These are phyloP conservation scores for Strigomonas galati DNA, from an alignment of 208 protist species.

Conservation along the genomic window DNA sequence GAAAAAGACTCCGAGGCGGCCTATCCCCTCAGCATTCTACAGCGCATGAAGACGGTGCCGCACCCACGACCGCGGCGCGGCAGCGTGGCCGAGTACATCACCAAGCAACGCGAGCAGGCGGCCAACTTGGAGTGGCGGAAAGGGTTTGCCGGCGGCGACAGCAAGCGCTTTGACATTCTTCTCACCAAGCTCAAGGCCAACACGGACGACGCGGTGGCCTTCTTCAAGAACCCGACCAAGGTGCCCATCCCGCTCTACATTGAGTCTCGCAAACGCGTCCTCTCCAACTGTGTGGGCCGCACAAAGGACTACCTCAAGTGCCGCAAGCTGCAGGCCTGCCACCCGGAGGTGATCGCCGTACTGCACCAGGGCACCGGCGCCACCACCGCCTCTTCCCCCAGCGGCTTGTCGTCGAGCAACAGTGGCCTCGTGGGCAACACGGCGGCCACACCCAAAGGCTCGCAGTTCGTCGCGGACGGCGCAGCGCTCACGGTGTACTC, in stretches of 20 bases:
- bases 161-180: conserved; percentile 25
- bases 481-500: conserved; percentile 3
- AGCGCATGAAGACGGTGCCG: conserved; percentile 27
- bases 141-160: conserved; percentile 13
- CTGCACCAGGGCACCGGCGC: background rate
- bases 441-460: background rate
- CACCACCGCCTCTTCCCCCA: too few relatives aligned
- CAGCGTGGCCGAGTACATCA: conserved; percentile 29
- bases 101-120: conserved; percentile 22
- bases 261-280: conserved; percentile 4
- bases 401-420: background rate
- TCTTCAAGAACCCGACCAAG: conserved; percentile 20
- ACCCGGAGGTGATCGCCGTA: conserved; percentile 1
- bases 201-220: conserved; percentile 29
- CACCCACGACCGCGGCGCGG: conserved; percentile 28
- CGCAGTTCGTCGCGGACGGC: background rate
- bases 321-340: conserved; percentile 7
- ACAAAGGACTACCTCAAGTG: conserved; percentile 5
- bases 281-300: background rate
- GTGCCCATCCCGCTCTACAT: conserved; percentile 33
- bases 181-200: conserved; percentile 24
- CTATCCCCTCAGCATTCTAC: conserved; percentile 31
- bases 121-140: conserved; percentile 21
- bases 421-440: background rate
- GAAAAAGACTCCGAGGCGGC: conserved; percentile 44